Evolutionary conservation across 805 yeast genomes (phyloP), one percentile per base, ranked within the genome.

Genomic region (Wickerhamiella cacticola): DNA sequence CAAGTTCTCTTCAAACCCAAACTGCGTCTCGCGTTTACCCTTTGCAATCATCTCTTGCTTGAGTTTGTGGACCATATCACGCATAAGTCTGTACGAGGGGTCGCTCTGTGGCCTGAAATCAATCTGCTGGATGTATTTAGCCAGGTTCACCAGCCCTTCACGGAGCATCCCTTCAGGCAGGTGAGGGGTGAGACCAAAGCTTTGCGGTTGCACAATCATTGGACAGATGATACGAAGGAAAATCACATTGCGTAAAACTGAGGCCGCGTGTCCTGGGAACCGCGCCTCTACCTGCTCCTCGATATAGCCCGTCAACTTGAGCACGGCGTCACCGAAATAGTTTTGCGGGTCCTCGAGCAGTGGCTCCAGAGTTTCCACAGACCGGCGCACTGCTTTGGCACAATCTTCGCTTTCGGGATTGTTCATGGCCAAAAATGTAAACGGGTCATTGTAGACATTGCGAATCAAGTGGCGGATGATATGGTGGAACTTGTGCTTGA

Each of bases 221-320:
- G 50, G 50, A 35, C 50, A 48, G 8, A 43, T 18, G 7, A 48
- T 28, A 3, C 50, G 38, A 13, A 48, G 13, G 13, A 43, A 19
- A 2, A 48, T 8, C 2, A 48, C 16, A 18, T 48, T 48, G 16
- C 48, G 40, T 3, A 48, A 33, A 3, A 41, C 50, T 1, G 18
- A 8, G 12, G 15, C 5, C 13, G 29, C 8, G 21, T 9, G 12
- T 3, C 40, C 45, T 3, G 50, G 50, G 39, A 48, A 48, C 19
- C 31, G 31, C 12, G 9, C 35, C 9, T 44, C 41, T 9, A 44
- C 47, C 29, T 26, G 23, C 3, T 25, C 41, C 2, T 29, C 25
- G 5, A 33, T 28, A 15, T 6, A 18, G 26, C 24, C 22, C 31
- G 29, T 25, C 15, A 40, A 13, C 8, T n/a, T 21, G 1, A 29